phyloP scores from a whole-genome alignment of 768 basidiomycete species.

The Mycena floridula region DNA sequence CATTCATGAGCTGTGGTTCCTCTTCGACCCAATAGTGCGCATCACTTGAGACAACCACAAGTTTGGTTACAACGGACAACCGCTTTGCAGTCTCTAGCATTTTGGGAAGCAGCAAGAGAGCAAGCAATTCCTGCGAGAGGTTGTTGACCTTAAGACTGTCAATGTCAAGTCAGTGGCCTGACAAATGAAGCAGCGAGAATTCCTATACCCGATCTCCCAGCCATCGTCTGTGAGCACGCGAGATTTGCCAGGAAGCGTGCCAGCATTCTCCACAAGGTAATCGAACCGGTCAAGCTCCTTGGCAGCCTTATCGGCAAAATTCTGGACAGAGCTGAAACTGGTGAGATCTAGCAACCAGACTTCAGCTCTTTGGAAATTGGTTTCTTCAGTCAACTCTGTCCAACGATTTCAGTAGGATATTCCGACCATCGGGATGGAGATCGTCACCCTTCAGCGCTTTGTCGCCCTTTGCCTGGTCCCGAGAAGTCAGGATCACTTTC shows the following conservation, averaged over 20 bases:
- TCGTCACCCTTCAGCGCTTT: not conserved
- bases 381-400: conserved; percentile 17
- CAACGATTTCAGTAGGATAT: not conserved
- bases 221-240: conserved; percentile 18
- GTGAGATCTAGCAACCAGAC: conserved; percentile 23
- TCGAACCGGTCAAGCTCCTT: conserved; percentile 11
- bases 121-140: not conserved
- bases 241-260: not conserved
- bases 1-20: not conserved
- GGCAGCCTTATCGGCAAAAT: conserved; percentile 19
- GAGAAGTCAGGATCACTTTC: conserved; percentile 32
- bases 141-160: not conserved
- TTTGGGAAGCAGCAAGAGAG: not conserved
- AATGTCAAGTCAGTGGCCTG: not conserved
- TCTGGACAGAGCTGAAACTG: conserved; percentile 19
- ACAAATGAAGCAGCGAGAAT: not conserved
- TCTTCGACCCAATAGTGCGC: not conserved
- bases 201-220: conserved; percentile 25
- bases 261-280: conserved; percentile 28
- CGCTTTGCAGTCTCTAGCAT: not conserved
- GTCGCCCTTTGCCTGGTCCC: conserved; percentile 14
- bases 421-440: not conserved
- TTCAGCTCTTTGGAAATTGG: conserved; percentile 19
- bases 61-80: not conserved
- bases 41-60: not conserved